These are phyloP conservation scores for Pseudogymnoascus pannorum DNA, from an alignment of 2,329 filamentous ascomycete species.

Conservation along the genomic window DNA sequence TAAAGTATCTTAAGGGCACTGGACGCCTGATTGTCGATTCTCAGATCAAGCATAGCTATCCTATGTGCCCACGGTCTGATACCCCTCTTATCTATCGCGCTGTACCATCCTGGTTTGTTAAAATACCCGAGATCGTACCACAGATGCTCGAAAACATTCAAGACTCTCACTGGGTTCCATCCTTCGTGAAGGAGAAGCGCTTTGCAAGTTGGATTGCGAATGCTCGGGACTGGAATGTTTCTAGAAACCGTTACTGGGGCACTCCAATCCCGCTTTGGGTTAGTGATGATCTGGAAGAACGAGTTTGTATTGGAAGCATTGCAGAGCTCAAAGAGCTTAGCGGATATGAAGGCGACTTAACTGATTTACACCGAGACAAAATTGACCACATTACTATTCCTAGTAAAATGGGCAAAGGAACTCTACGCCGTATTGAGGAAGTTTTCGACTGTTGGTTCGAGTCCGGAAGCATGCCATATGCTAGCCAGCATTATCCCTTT, in stretches of 20 bases:
- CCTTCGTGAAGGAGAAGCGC: conserved; percentile 81
- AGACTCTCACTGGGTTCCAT: conserved; percentile 84
- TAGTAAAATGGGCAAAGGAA: conserved; percentile 77
- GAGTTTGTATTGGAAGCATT: conserved; percentile 78
- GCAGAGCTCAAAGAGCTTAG: conserved; percentile 78
- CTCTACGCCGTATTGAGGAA: conserved; percentile 72
- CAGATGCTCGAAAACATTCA: conserved; percentile 89
- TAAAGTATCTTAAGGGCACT: conserved; percentile 73
- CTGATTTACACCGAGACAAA: conserved; percentile 85
- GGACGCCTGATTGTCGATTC: conserved; percentile 77
- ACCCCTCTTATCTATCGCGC: conserved; percentile 89
- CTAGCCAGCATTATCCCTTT: conserved; percentile 85
- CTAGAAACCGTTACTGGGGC: conserved; percentile 90
- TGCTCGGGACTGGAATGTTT: conserved; percentile 92
- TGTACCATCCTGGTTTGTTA: conserved; percentile 92
- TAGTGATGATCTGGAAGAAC: conserved; percentile 80
- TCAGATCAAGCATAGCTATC: conserved; percentile 84
- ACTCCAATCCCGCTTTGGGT: conserved; percentile 89
- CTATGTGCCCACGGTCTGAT: conserved; percentile 91
- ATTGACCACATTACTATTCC: conserved; percentile 93
- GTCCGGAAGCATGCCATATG: conserved; percentile 92
- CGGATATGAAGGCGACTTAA: conserved; percentile 76
- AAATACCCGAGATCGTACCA: conserved; percentile 74
- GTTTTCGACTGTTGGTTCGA: conserved; percentile 98
- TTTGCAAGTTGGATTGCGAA: conserved; percentile 89